Conservation (phyloP, 2,329 filamentous ascomycete species). For the Ophiocordyceps camponoti-leonardi region DNA sequence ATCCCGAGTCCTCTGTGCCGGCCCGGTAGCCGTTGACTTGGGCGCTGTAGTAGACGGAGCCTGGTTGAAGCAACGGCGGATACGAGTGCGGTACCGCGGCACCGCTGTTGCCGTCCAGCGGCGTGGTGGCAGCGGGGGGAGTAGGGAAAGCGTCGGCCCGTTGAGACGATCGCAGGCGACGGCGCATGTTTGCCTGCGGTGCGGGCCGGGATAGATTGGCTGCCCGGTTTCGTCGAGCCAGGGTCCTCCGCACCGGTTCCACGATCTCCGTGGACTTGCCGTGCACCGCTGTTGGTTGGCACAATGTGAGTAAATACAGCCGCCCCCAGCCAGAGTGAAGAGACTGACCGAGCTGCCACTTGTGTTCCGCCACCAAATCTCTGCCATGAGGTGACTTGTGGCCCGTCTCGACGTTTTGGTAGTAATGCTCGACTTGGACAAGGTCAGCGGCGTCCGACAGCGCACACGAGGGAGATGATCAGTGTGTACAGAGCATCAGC, state of each 20-base stretch:
- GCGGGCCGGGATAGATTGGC: too few species aligned
- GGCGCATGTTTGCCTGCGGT: too few species aligned
- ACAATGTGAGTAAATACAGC: background rate
- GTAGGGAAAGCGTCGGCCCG: too few species aligned
- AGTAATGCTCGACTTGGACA: conserved; percentile 25
- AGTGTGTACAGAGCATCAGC: conserved; percentile 21
- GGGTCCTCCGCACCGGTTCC: background rate
- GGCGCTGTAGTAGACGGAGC: background rate
- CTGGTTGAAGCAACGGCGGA: background rate
- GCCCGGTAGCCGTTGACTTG: background rate
- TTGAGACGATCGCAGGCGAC: too few species aligned
- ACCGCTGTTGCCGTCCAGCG: too few species aligned
- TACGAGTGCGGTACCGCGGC: too few species aligned
- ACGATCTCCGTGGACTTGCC: background rate
- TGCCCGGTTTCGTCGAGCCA: too few species aligned
- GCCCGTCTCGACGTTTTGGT: conserved; percentile 22
- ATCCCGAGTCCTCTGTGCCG: background rate
- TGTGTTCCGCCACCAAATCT: conserved; percentile 17
- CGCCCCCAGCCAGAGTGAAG: background rate
- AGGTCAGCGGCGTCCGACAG: conserved; percentile 2
- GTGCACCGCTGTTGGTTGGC: background rate
- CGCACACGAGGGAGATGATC: background rate
- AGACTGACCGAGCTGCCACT: conserved; percentile 8
- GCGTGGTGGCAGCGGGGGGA: too few species aligned
- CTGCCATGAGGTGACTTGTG: conserved; percentile 19